Percentiles rank a stretch among this genome's conserved stretches.
These are phyloP conservation scores for Pontederia paniculata DNA, from an alignment of 176 grass and related monocot species.

Conservation along the genomic window DNA sequence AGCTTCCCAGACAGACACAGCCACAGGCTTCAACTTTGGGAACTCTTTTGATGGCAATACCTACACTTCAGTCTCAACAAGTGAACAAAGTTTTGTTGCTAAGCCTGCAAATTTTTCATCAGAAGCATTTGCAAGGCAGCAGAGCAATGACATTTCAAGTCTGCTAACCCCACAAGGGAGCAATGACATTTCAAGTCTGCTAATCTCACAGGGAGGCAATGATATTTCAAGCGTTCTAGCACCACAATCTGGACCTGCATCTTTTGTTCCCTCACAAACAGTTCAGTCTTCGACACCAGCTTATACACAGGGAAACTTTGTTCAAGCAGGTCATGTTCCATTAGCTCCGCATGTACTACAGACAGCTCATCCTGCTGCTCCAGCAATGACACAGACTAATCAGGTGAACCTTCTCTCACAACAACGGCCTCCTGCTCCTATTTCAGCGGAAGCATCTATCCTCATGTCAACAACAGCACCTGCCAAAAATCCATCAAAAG, in stretches of 20 bases:
- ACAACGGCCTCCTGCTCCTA: slow-evolving; percentile 12
- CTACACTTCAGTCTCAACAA: slow-evolving; percentile 27
- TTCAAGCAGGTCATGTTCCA: slow-evolving; percentile 29
- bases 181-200: background rate
- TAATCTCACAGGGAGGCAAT: slow-evolving; percentile 1
- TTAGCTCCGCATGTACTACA: slow-evolving; percentile 27
- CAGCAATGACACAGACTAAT: slow-evolving; percentile 23
- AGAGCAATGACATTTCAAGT: slow-evolving; percentile 3
- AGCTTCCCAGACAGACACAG: slow-evolving; percentile 23
- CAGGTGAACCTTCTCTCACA: slow-evolving; percentile 34
- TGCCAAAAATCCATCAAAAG: slow-evolving; percentile 39
- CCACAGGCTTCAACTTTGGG: slow-evolving; percentile 60
- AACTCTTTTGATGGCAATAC: slow-evolving; percentile 54
- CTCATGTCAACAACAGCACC: slow-evolving; percentile 16
- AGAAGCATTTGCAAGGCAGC: slow-evolving; percentile 5
- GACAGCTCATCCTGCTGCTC: slow-evolving; percentile 26
- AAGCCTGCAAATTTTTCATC: slow-evolving; percentile 20
- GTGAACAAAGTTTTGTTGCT: slow-evolving; percentile 44
- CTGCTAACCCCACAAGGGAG: background rate
- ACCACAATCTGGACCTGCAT: slow-evolving; percentile 18
- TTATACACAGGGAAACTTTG: slow-evolving; percentile 21
- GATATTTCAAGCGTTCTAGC: slow-evolving; percentile 1
- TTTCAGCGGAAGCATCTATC: slow-evolving; percentile 21
- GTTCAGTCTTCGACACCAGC: slow-evolving; percentile 25
- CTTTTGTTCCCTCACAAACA: slow-evolving; percentile 25